Evolutionary conservation across 2,329 filamentous ascomycete species (phyloP).

Genomic region (Fusarium subtropicale): DNA sequence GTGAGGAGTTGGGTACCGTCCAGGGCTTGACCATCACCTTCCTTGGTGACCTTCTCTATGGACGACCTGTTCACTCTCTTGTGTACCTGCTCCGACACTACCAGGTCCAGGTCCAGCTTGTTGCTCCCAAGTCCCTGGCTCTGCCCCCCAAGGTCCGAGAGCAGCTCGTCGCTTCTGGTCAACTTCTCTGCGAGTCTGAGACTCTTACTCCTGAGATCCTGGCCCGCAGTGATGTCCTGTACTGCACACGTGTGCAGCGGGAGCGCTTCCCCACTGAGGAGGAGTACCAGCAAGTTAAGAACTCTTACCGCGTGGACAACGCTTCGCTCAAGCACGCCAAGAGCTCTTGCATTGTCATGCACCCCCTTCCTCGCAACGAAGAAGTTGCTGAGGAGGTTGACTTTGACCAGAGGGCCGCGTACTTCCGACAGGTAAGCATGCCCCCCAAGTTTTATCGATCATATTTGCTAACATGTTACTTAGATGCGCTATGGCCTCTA

Average conservation of each 20-base stretch:
- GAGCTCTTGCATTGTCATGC: conserved; percentile 92
- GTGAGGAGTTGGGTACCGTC: conserved; percentile 95
- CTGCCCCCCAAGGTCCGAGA: conserved; percentile 81
- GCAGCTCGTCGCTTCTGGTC: conserved; percentile 77
- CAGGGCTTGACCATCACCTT: conserved; percentile 97
- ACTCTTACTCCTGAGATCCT: conserved; percentile 88
- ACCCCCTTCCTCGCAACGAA: conserved; percentile 91
- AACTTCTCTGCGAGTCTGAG: conserved; percentile 80
- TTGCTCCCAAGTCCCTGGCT: conserved; percentile 81
- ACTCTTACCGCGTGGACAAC: conserved; percentile 90
- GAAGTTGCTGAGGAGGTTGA: conserved; percentile 97
- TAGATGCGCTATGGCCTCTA: conserved; percentile 98
- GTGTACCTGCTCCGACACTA: conserved; percentile 96
- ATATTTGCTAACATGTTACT: conserved; percentile 34
- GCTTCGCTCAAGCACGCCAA: conserved; percentile 91
- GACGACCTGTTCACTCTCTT: conserved; percentile 93
- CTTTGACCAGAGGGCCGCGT: conserved; percentile 95
- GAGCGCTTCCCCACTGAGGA: conserved; percentile 87
- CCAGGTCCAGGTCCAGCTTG: conserved; percentile 92
- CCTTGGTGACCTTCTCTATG: conserved; percentile 90
- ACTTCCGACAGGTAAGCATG: conserved; percentile 93
- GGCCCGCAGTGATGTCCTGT: conserved; percentile 87
- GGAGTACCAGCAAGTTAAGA: conserved; percentile 89
- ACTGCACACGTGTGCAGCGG: conserved; percentile 97
- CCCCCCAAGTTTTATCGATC: not conserved